Conservation (phyloP, 164 flowering plant genomes). For the Santalum album region DNA sequence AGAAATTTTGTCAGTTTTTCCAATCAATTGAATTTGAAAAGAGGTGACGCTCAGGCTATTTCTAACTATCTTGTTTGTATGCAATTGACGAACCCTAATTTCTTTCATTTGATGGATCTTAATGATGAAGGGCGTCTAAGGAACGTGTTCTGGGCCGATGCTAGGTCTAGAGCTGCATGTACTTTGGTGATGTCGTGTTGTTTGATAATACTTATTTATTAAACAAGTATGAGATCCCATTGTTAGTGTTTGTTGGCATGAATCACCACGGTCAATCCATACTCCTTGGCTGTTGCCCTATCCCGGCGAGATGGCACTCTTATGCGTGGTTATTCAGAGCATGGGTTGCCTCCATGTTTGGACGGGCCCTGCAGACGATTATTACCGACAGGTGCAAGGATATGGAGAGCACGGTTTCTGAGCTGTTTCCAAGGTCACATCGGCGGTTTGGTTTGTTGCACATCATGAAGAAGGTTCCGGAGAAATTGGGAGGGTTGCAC, state of each 20-base stretch:
- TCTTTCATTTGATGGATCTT: slow-evolving; percentile 33
- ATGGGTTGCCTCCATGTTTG: neutral
- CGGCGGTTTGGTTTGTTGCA: neutral
- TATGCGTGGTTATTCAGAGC: slow-evolving; percentile 1
- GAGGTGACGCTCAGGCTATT: slow-evolving; percentile 33
- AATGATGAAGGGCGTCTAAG: slow-evolving; percentile 29
- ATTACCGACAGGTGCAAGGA: slow-evolving; percentile 2
- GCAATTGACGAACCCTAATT: slow-evolving; percentile 39
- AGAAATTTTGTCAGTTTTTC: slow-evolving; percentile 11
- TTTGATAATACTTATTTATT: slow-evolving; percentile 31
- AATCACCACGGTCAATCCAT: slow-evolving; percentile 43
- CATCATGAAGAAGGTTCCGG: neutral
- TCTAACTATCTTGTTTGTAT: slow-evolving; percentile 32
- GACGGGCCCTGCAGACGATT: neutral
- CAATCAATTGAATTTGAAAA: slow-evolving; percentile 27
- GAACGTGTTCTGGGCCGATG: slow-evolving; percentile 38
- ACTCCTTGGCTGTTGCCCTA: slow-evolving; percentile 37
- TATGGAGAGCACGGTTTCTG: neutral
- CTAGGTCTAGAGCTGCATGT: slow-evolving; percentile 32
- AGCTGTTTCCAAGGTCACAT: neutral
- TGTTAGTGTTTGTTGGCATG: slow-evolving; percentile 33
- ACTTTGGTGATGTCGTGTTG: slow-evolving; percentile 32
- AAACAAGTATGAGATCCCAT: slow-evolving; percentile 34
- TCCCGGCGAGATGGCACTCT: slow-evolving; percentile 22
- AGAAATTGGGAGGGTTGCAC: slow-evolving; percentile 1